A percentile compares a stretch with the other conserved stretches of the same genome.
phyloP scores from a whole-genome alignment of 2,329 filamentous ascomycete genomes.

The Fusarium pininemorale region DNA sequence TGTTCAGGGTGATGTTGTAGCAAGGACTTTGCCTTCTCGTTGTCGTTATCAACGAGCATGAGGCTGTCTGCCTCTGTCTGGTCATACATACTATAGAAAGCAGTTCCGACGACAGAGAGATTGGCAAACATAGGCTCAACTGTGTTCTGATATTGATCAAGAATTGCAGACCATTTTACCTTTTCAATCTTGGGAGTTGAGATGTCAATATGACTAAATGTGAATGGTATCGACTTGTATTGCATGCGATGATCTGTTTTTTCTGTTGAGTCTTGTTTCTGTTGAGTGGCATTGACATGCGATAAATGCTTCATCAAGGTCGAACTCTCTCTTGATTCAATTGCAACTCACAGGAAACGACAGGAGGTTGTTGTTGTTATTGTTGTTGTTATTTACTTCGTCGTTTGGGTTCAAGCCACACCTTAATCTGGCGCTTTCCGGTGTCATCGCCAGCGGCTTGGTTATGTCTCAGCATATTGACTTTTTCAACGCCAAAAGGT shows the following conservation, averaged over 20 bases:
- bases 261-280: neutral
- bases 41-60: neutral
- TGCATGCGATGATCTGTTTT: neutral
- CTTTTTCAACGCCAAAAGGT: neutral
- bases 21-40: neutral
- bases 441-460: neutral
- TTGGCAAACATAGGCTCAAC: neutral
- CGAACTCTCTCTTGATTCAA: neutral
- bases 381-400: neutral
- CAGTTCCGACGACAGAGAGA: neutral
- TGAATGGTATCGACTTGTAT: neutral
- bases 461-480: neutral
- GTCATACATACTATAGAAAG: neutral
- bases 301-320: neutral
- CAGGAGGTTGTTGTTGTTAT: neutral
- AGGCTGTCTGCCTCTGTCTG: neutral
- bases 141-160: no score
- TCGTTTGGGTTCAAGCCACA: neutral
- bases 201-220: neutral
- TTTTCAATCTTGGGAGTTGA: accelerated
- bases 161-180: accelerated
- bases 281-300: neutral
- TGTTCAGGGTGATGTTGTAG: neutral
- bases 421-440: neutral
- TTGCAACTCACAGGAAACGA: accelerated